Conservation (phyloP, 2,329 filamentous ascomycete species). For the Verticillium albo-atrum region DNA sequence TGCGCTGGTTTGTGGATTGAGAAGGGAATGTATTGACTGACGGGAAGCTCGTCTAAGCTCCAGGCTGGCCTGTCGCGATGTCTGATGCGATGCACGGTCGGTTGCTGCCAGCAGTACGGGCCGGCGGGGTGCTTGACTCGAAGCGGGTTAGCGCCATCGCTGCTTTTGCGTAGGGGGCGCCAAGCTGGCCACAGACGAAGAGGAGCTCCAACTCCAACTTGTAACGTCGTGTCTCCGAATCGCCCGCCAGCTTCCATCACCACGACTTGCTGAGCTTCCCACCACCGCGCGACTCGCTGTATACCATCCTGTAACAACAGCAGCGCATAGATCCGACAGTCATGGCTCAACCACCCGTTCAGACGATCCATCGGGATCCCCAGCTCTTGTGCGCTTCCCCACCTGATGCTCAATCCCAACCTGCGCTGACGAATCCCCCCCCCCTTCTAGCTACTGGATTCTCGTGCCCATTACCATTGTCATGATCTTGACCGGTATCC, state of each 20-base stretch:
- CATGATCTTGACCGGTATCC: slow-evolving; percentile 93
- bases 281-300: background rate
- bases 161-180: background rate
- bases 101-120: background rate
- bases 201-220: background rate
- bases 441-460: slow-evolving; percentile 83
- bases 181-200: background rate
- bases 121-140: background rate
- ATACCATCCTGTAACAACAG: background rate
- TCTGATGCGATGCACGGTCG: background rate
- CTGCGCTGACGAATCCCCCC: slow-evolving; percentile 16
- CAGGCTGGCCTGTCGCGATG: slow-evolving; percentile 7
- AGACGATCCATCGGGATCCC: slow-evolving; percentile 98
- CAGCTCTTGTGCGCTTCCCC: slow-evolving; percentile 76
- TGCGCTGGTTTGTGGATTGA: background rate
- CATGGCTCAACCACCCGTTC: slow-evolving; percentile 83
- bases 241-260: background rate
- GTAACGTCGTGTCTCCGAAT: background rate
- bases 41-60: slow-evolving; percentile 7
- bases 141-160: background rate
- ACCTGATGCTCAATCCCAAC: slow-evolving; percentile 12
- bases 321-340: background rate
- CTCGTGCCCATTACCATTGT: slow-evolving; percentile 94
- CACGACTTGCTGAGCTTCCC: background rate
- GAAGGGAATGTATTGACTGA: background rate